phyloP scores from a whole-genome alignment of 495 filamentous ascomycete genomes.

The Rhizodiscina lignyota region DNA sequence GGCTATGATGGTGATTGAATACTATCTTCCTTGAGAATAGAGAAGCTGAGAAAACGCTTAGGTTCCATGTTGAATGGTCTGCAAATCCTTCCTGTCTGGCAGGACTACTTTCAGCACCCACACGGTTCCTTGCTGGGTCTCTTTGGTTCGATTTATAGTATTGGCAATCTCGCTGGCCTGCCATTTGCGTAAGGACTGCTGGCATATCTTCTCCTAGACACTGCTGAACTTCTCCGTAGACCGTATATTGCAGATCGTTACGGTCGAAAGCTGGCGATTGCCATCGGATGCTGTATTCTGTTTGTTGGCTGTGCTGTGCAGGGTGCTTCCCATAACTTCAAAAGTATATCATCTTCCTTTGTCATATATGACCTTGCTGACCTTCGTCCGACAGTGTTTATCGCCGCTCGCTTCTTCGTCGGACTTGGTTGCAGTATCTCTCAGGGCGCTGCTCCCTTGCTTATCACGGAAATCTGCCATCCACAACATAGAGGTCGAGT shows the following conservation, averaged over 20 bases:
- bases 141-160: constrained; percentile 12
- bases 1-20: constrained; percentile 61
- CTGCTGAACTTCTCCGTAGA: constrained; percentile 7
- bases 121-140: constrained; percentile 12
- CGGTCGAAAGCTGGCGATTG: constrained; percentile 21
- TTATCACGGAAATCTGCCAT: constrained; percentile 24
- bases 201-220: too few relatives aligned
- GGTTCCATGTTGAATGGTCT: constrained; percentile 16
- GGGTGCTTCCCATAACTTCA: constrained; percentile 18
- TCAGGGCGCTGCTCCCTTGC: constrained; percentile 19
- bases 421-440: constrained; percentile 39
- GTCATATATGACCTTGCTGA: too few relatives aligned
- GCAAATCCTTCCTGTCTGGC: constrained; percentile 11
- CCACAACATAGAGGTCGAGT: constrained; percentile 24
- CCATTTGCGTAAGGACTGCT: constrained; percentile 21
- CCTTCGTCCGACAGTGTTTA: constrained; percentile 25
- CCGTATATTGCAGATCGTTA: constrained; percentile 14
- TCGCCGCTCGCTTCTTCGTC: constrained; percentile 41
- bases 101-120: constrained; percentile 13
- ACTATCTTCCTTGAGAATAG: too few relatives aligned
- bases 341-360: too few relatives aligned
- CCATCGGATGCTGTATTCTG: constrained; percentile 18
- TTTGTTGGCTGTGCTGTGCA: constrained; percentile 20
- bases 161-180: constrained; percentile 28
- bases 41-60: too few relatives aligned